Conservation (phyloP, 257 asterid genomes). For the Mitragyna speciosa region DNA sequence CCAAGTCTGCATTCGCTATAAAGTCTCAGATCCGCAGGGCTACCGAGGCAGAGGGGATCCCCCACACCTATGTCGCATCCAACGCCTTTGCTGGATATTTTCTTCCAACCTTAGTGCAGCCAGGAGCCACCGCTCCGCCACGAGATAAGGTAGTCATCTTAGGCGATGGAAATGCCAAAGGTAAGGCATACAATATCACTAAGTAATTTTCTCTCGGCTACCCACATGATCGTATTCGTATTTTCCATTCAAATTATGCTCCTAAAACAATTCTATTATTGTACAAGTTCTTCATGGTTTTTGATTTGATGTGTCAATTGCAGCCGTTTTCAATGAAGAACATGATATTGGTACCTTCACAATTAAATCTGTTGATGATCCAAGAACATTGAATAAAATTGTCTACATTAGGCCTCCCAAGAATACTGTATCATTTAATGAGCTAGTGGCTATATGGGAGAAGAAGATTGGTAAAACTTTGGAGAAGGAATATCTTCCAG, state of each 20-base stretch:
- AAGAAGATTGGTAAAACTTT: slow-evolving; percentile 67
- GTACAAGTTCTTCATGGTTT: not conserved
- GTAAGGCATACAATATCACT: slow-evolving; percentile 18
- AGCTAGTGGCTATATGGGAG: slow-evolving; percentile 71
- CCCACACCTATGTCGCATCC: slow-evolving; percentile 47
- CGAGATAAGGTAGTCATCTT: slow-evolving; percentile 35
- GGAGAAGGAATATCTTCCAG: slow-evolving; percentile 48
- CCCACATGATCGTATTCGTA: not conserved
- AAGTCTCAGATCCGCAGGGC: slow-evolving; percentile 54
- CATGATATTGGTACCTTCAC: slow-evolving; percentile 57
- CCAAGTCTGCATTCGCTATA: slow-evolving; percentile 34
- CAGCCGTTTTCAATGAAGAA: slow-evolving; percentile 69
- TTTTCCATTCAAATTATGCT: not conserved
- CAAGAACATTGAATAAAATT: slow-evolving; percentile 60
- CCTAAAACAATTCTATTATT: not conserved
- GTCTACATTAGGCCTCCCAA: slow-evolving; percentile 58
- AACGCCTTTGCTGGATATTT: slow-evolving; percentile 63
- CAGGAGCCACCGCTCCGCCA: slow-evolving; percentile 50
- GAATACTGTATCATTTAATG: slow-evolving; percentile 54
- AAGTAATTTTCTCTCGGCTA: not conserved
- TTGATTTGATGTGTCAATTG: not conserved
- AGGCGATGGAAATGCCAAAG: slow-evolving; percentile 78
- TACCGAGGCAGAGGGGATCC: slow-evolving; percentile 56
- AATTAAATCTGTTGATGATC: slow-evolving; percentile 68
- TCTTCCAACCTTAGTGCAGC: slow-evolving; percentile 47